Evolutionary conservation across 2,329 filamentous ascomycete species (phyloP), one percentile per base, ranked within the genome.

Genomic region (Cercospora brassicicola): DNA sequence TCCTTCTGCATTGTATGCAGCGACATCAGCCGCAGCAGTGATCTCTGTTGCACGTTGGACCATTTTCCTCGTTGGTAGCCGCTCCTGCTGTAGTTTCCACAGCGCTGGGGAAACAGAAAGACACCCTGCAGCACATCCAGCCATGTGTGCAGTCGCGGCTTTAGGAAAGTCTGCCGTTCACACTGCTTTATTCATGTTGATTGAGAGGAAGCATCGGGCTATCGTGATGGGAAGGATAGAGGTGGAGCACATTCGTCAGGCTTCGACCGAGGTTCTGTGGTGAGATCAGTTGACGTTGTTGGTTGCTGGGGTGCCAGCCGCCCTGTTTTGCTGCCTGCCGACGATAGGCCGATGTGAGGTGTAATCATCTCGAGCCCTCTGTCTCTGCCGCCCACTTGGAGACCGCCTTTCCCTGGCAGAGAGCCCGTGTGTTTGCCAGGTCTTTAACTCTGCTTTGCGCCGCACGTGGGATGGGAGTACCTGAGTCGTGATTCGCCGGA

Each of bases 401-500:
- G 48, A 59, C 57, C 57, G 31, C 28, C 15, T 59, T 36, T 59
- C 57, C 57, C 31, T 59, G 57, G 36, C 36, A 42, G 36, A n/a
- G 36, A 42, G 36, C 57, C 9, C 33, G 20, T 28, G 23, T 59
- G 55, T 4, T 11, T 28, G 23, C 28, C 4, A 4, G 7, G 5
- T 33, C 57, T 11, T 5, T n/a, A 59, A 31, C 57, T 59, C 2
- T 39, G 57, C 30, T 33, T 18, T n/a, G 28, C 18, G 57, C 57
- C 31, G 31, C 57, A 39, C 3, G 57, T 59, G 57, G 7, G 57
- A 42, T 31, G 31, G 18, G 33, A 23, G 57, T 28, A 2, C 15
- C 57, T 30, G 11, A 42, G 28, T 9, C 30, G 31, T 33, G 57
- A 59, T 59, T 59, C 31, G 57, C 36, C 4, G 13, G 11, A 36